phyloP scores from a whole-genome alignment of 495 filamentous ascomycete species.

The Tuber brumale region DNA sequence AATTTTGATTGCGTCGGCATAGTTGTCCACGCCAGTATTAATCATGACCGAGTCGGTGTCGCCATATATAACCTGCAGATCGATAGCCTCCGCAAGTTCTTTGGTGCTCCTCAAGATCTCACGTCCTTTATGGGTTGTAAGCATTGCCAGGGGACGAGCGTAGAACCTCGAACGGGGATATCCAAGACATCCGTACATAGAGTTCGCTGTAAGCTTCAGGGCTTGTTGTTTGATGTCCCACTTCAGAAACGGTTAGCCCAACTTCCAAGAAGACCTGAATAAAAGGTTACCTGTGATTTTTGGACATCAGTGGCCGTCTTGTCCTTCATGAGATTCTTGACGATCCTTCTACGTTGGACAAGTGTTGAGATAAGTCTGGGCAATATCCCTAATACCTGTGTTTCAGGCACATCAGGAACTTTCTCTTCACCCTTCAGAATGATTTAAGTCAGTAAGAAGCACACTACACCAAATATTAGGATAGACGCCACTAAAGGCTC shows the following conservation, averaged over 20 bases:
- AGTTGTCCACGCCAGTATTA: conserved; percentile 91
- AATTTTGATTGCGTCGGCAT: conserved; percentile 52
- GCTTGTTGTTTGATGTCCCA: conserved; percentile 98
- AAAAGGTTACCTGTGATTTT: conserved; percentile 54
- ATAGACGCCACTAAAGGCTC: background rate
- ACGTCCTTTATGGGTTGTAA: conserved; percentile 94
- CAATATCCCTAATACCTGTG: conserved; percentile 70
- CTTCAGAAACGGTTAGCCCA: conserved; percentile 48
- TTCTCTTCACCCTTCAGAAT: conserved; percentile 65
- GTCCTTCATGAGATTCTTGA: conserved; percentile 95
- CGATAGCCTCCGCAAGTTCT: conserved; percentile 80
- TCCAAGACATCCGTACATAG: conserved; percentile 98
- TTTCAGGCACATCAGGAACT: conserved; percentile 65
- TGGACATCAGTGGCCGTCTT: conserved; percentile 66
- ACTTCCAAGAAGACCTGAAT: background rate
- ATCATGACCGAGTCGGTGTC: conserved; percentile 99
- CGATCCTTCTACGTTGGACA: conserved; percentile 76
- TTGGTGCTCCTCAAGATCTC: conserved; percentile 95
- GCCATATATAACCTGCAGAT: conserved; percentile 90
- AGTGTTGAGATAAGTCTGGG: conserved; percentile 85
- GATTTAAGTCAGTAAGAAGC: conserved; percentile 13
- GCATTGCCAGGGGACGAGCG: conserved; percentile 85
- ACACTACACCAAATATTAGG: background rate
- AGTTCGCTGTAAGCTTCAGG: conserved; percentile 95
- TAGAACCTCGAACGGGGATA: conserved; percentile 96